A percentile compares a stretch with the other conserved stretches of the same genome.
phyloP scores from a whole-genome alignment of 768 basidiomycete species.

The Agaricus bisporus region DNA sequence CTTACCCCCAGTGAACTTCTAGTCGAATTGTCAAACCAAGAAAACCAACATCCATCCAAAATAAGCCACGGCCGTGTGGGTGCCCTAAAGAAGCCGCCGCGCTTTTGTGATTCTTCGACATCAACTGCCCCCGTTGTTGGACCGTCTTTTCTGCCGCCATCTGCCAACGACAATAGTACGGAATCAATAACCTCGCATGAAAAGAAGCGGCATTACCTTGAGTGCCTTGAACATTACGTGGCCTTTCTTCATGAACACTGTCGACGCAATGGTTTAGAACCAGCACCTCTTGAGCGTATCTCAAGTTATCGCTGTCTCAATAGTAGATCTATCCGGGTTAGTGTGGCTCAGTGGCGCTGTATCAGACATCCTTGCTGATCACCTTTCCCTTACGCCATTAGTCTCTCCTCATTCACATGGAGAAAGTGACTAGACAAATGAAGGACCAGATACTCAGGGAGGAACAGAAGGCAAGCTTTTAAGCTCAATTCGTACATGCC shows the following conservation, averaged over 20 bases:
- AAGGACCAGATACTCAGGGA: slow-evolving; percentile 45
- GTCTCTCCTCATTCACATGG: slow-evolving; percentile 71
- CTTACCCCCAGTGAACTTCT: slow-evolving; percentile 65
- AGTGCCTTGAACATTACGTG: slow-evolving; percentile 69
- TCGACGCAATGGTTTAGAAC: slow-evolving; percentile 38
- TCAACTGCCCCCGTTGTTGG: neutral
- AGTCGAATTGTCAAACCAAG: slow-evolving; percentile 29
- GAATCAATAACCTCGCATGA: slow-evolving; percentile 77
- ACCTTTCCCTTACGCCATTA: slow-evolving; percentile 17
- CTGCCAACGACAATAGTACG: slow-evolving; percentile 22
- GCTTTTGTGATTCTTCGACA: slow-evolving; percentile 31
- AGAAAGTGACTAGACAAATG: slow-evolving; percentile 45
- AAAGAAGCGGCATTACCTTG: slow-evolving; percentile 69
- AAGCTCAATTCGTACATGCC: neutral
- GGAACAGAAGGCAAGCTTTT: slow-evolving; percentile 44
- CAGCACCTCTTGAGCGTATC: slow-evolving; percentile 44
- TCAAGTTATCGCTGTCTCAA: slow-evolving; percentile 47
- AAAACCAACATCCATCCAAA: neutral
- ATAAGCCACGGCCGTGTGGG: neutral
- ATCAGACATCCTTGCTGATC: neutral
- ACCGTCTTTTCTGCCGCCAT: neutral
- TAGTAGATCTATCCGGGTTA: slow-evolving; percentile 59
- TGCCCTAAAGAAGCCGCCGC: slow-evolving; percentile 47
- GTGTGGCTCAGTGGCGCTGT: slow-evolving; percentile 9
- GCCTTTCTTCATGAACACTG: slow-evolving; percentile 60